These are phyloP conservation scores for Marasmius oreades DNA, from an alignment of 1,284 basidiomycete species.

Conservation along the genomic window DNA sequence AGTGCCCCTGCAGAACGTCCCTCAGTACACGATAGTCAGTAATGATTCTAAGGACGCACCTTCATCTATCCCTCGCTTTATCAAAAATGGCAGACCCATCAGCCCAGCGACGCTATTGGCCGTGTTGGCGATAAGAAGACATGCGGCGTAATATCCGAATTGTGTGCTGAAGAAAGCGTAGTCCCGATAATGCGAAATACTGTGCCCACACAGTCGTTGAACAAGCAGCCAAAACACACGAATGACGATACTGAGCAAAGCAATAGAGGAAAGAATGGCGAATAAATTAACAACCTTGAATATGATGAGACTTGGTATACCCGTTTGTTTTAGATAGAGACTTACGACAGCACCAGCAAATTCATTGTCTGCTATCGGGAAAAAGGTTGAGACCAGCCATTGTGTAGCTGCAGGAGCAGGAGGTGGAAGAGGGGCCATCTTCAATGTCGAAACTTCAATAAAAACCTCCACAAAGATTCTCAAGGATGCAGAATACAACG, in stretches of 20 bases:
- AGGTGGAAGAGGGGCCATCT: constrained; percentile 8
- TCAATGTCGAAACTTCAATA: constrained; percentile 9
- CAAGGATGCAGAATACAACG: constrained; percentile 7
- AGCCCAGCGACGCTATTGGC: constrained; percentile 50
- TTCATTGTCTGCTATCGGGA: constrained; percentile 26
- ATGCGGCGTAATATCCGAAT: constrained; percentile 62
- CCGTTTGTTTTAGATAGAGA: constrained; percentile 9
- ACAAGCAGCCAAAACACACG: constrained; percentile 42
- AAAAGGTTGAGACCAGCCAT: constrained; percentile 16
- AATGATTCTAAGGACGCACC: constrained; percentile 35
- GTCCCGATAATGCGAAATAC: constrained; percentile 34
- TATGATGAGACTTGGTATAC: background rate
- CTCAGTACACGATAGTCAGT: background rate
- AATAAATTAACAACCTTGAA: constrained; percentile 48
- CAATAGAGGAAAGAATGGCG: constrained; percentile 48
- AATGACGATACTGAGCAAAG: constrained; percentile 43
- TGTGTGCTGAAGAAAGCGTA: constrained; percentile 67
- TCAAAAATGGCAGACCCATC: constrained; percentile 45
- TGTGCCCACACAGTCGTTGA: constrained; percentile 22
- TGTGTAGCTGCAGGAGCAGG: background rate
- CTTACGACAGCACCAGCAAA: constrained; percentile 44
- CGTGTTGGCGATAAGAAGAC: constrained; percentile 56
- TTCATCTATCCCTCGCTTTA: constrained; percentile 38
- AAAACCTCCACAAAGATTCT: constrained; percentile 3
- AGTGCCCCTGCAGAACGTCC: constrained; percentile 24